phyloP scores from a whole-genome alignment of 345 rosid species.

The Tarenaya hassleriana region DNA sequence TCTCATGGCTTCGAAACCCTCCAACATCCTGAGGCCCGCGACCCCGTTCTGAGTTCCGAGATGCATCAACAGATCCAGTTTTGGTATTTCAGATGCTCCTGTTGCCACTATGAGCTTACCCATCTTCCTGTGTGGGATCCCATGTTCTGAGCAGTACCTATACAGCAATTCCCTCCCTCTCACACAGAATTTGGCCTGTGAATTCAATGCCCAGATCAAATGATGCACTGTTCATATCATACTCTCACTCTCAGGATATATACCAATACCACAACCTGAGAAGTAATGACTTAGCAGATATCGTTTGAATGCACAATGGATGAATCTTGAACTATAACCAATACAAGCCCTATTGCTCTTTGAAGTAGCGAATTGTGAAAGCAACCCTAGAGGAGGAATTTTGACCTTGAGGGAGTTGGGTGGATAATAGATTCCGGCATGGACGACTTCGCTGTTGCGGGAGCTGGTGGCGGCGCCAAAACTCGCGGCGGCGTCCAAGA shows the following conservation, averaged over 20 bases:
- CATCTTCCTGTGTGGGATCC: constrained; percentile 48
- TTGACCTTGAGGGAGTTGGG: constrained; percentile 64
- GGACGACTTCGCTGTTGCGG: constrained; percentile 87
- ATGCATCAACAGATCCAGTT: constrained; percentile 46
- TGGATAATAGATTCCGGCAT: constrained; percentile 92
- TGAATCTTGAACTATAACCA: too few relatives aligned
- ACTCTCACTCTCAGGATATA: neutral
- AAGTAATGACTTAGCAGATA: neutral
- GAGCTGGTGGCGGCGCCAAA: constrained; percentile 82
- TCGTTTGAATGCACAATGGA: neutral
- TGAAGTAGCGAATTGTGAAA: neutral
- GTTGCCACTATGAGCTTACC: constrained; percentile 92
- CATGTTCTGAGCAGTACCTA: constrained; percentile 49
- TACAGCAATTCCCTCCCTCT: constrained; percentile 77
- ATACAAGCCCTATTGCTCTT: neutral
- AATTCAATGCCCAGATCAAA: constrained; percentile 1
- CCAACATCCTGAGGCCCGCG: constrained; percentile 52
- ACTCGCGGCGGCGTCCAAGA: constrained; percentile 70
- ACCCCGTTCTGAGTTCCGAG: constrained; percentile 60
- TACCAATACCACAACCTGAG: constrained; percentile 5
- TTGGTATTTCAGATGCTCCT: constrained; percentile 48
- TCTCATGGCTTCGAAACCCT: constrained; percentile 64
- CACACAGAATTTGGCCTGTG: constrained; percentile 57
- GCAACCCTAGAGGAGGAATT: neutral
- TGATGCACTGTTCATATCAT: neutral